Evolutionary conservation across 129 eudicot genomes (phyloP), one percentile per base, ranked within the genome.

Genomic region (Scalesia atractyloides): DNA sequence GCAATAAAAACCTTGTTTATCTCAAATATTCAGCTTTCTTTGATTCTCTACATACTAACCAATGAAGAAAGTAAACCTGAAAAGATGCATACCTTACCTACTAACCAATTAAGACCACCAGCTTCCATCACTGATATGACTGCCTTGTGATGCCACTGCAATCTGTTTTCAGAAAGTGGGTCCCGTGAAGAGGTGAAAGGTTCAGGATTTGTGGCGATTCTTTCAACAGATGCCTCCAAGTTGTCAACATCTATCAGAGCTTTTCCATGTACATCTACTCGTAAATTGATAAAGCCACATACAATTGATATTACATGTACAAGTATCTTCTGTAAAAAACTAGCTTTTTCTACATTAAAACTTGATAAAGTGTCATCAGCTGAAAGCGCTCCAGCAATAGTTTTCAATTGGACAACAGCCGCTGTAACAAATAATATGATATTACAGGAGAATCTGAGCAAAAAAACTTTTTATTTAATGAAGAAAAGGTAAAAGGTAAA

Each of bases 21-120:
- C 61, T 43, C 67, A 61, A 43, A 15, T 53, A 80, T 30, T 61
- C 39, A 69, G 47, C 12, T 61, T 8, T 61, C n/a, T 56, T 34
- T 52, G 47, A 69, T 76, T 75, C 72, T 62, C 26, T 57, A 61
- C 57, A 79, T 58, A 66, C 46, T 24, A 75, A 15, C 64, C 56
- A 68, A 56, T 60, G 44, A 64, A 64, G 73, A 66, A n/a, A 59
- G 64, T 79, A 83, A 84, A 75, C 56, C 49, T 43, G 80, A 86
- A 60, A 60, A 72, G 79, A 61, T 80, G 91, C 96, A 76, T 86
- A 90, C 94, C 91, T 95, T 95, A 95, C 99, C 97, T 91, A 95
- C 96, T 90, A 95, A 95, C 99, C 99, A 95, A 83, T 95, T 91
- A 73, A 91, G 96, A 68, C 97, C 97, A 80, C 99, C 97, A 76